Evolutionary conservation across 2,329 filamentous ascomycete species (phyloP).

Genomic region (Pyrenophora seminiperda): DNA sequence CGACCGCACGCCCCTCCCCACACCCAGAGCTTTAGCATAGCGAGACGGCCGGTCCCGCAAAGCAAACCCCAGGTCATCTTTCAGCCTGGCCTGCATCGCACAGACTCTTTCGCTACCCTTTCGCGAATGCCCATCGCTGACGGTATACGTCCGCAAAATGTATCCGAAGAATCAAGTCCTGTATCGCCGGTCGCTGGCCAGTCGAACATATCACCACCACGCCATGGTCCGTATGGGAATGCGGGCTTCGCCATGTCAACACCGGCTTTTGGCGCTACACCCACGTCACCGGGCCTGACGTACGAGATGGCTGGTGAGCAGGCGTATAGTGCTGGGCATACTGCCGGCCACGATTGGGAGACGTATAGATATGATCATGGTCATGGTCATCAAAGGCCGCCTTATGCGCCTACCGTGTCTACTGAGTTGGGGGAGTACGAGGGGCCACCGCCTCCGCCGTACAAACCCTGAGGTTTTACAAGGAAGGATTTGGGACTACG

Average conservation of each 20-base stretch:
- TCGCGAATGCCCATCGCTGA: slow-evolving; percentile 45
- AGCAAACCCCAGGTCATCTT: slow-evolving; percentile 33
- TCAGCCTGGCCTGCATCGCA: slow-evolving; percentile 38
- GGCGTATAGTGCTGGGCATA: slow-evolving; percentile 13
- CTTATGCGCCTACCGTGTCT: slow-evolving; percentile 27
- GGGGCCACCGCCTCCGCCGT: slow-evolving; percentile 25
- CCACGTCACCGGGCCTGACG: slow-evolving; percentile 24
- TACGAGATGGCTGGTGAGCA: slow-evolving; percentile 19
- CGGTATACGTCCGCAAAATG: slow-evolving; percentile 31
- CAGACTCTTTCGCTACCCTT: slow-evolving; percentile 41
- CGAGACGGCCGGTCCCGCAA: slow-evolving; percentile 35
- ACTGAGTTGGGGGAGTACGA: slow-evolving; percentile 31
- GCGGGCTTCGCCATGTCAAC: slow-evolving; percentile 36
- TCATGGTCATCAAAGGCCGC: neutral
- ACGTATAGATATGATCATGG: slow-evolving; percentile 20
- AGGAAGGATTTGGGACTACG: no score
- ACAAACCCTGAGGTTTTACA: neutral
- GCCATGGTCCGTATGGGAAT: slow-evolving; percentile 30
- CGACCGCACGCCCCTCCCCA: slow-evolving; percentile 23
- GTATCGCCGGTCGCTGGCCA: slow-evolving; percentile 20
- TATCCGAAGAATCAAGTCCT: slow-evolving; percentile 10
- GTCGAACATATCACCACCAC: slow-evolving; percentile 22
- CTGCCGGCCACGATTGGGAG: slow-evolving; percentile 39
- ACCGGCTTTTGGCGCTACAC: slow-evolving; percentile 33
- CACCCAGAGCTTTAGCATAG: slow-evolving; percentile 35